Conservation (phyloP, 169 alveolate species). For the Plasmodium cynomolgi region DNA sequence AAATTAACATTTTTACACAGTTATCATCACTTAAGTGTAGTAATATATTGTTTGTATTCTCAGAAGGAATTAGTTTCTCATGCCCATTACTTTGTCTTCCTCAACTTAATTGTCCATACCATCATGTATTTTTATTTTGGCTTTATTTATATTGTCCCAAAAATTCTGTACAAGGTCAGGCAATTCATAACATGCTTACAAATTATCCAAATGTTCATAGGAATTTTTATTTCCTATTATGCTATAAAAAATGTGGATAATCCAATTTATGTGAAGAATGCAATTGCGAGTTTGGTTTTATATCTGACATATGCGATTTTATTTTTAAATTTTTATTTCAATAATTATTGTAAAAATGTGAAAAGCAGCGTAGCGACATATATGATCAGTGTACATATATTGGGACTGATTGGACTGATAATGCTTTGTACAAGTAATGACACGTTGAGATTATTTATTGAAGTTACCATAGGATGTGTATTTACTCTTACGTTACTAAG, state of each 20-base stretch:
- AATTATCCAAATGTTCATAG: conserved; percentile 60
- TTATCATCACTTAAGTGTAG: conserved; percentile 84
- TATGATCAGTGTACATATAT: conserved; percentile 41
- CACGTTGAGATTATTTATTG: conserved; percentile 28
- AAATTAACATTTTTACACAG: conserved; percentile 80
- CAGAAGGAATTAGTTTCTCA: conserved; percentile 78
- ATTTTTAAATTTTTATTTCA: conserved; percentile 66
- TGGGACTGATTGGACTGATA: conserved; percentile 46
- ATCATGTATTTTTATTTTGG: conserved; percentile 84
- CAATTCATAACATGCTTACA: conserved; percentile 45
- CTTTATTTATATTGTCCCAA: conserved; percentile 52
- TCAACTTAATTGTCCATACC: conserved; percentile 80
- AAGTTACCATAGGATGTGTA: conserved; percentile 24
- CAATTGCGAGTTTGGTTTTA: conserved; percentile 42
- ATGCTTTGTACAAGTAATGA: conserved; percentile 69
- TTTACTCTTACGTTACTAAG: conserved; percentile 45
- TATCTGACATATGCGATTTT: conserved; percentile 57
- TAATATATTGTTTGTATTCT: conserved; percentile 82
- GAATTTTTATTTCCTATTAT: conserved; percentile 56
- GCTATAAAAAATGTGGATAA: conserved; percentile 57
- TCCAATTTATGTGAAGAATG: conserved; percentile 21
- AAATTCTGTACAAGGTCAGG: conserved; percentile 11
- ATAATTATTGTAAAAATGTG: conserved; percentile 48
- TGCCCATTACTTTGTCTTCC: conserved; percentile 82
- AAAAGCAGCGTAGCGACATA: conserved; percentile 53